A percentile compares a stretch with the other conserved stretches of the same genome.
Evolutionary conservation across 805 yeast genomes (phyloP).

Genomic region (Sugiyamaella floridensis): DNA sequence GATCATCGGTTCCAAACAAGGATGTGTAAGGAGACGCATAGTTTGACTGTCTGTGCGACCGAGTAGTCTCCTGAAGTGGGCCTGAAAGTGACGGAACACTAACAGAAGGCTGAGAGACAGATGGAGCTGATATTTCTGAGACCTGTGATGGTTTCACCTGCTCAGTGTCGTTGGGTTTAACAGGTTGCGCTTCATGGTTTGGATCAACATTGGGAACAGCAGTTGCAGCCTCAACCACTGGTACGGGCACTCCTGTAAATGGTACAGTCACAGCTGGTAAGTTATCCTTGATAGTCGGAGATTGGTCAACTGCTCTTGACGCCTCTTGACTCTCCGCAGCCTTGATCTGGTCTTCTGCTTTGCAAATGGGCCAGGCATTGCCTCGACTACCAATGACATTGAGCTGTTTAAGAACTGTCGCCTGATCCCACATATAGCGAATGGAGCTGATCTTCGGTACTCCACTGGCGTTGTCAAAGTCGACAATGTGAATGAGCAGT

Average conservation of each 20-base stretch:
- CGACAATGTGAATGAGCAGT: slow-evolving; percentile 15
- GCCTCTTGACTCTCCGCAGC: background rate
- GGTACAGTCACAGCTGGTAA: background rate
- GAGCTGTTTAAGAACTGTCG: slow-evolving; percentile 23
- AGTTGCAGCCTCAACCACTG: background rate
- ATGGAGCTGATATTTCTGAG: background rate
- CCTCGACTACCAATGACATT: slow-evolving; percentile 27
- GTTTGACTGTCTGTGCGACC: background rate
- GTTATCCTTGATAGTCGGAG: too few species aligned
- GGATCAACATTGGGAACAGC: background rate
- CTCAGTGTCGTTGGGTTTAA: too few species aligned
- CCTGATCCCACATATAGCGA: slow-evolving; percentile 25
- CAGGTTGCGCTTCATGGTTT: too few species aligned
- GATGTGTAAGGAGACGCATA: background rate
- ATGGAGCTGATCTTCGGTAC: slow-evolving; percentile 15
- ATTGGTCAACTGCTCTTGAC: background rate
- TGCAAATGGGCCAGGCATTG: slow-evolving; percentile 25
- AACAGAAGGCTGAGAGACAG: background rate
- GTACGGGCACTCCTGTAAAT: background rate
- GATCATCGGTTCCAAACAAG: slow-evolving; percentile 11
- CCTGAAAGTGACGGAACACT: background rate
- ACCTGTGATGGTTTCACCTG: too few species aligned
- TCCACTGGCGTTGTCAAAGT: slow-evolving; percentile 8
- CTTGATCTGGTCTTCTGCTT: slow-evolving; percentile 18
- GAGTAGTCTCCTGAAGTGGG: background rate